Conservation (phyloP, 169 alveolate species). For the Toxoplasma gondii region DNA sequence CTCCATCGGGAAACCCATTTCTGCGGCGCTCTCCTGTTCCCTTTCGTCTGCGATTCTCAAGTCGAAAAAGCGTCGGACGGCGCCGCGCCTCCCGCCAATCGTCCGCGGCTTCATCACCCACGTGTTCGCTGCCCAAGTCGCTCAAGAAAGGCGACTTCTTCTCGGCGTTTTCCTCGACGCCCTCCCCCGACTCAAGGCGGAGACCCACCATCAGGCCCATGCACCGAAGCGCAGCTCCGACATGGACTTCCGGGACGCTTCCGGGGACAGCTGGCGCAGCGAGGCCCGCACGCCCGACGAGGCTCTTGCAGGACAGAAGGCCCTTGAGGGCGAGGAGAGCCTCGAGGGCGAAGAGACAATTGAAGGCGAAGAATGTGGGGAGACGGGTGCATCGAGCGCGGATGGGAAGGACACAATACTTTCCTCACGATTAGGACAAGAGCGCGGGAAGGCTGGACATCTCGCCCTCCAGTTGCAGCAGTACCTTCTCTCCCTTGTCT, state of each 20-base stretch:
- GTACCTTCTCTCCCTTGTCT: conserved; percentile 6
- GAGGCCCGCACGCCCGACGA: not conserved
- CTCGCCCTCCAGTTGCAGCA: conserved; percentile 25
- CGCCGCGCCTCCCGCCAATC: not conserved
- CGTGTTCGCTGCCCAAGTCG: not conserved
- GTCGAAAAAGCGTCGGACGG: not conserved
- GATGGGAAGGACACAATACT: not conserved
- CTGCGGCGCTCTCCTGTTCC: not conserved
- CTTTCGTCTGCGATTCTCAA: not conserved
- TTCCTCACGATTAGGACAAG: not conserved
- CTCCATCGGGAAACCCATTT: not conserved
- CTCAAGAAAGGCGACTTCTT: not conserved
- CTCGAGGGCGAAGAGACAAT: not conserved
- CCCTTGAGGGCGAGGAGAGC: not conserved
- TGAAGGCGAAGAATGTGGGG: not conserved
- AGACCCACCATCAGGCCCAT: not conserved
- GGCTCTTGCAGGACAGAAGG: not conserved
- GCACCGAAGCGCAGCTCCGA: not conserved
- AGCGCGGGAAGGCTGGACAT: not conserved
- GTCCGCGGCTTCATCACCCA: not conserved
- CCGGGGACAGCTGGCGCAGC: not conserved
- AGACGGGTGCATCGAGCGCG: too few species aligned
- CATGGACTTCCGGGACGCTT: not conserved
- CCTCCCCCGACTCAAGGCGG: not conserved
- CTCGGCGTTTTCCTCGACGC: not conserved